phyloP scores from a whole-genome alignment of 305 asterid genomes.

The Fraxinus greggii region DNA sequence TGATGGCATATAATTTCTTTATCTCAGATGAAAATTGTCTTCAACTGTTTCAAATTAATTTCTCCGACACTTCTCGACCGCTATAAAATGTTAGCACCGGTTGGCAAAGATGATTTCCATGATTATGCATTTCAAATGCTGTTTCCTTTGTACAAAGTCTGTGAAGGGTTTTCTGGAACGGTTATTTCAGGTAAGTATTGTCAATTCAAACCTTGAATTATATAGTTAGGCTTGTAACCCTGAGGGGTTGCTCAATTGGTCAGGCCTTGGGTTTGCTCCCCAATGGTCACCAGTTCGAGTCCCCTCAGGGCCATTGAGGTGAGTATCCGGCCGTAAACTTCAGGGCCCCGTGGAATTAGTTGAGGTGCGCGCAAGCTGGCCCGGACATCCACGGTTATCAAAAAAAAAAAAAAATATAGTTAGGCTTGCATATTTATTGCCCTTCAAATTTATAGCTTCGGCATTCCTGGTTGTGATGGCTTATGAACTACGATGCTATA shows the following conservation, averaged over 20 bases:
- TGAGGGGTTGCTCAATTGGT: too few species aligned
- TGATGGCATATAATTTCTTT: constrained; percentile 16
- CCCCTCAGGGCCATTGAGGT: too few species aligned
- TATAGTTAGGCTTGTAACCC: neutral
- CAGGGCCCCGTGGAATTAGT: too few species aligned
- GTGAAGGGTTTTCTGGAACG: constrained; percentile 78
- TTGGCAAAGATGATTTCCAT: constrained; percentile 41
- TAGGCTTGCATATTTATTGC: neutral
- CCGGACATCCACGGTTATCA: too few species aligned
- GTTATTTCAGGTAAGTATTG: constrained; percentile 61
- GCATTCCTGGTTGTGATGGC: neutral
- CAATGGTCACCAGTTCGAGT: too few species aligned
- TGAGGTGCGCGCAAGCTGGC: too few species aligned
- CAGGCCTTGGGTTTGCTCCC: too few species aligned
- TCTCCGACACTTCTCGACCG: constrained; percentile 55
- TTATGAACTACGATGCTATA: neutral
- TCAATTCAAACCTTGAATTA: neutral
- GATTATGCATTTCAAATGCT: constrained; percentile 66
- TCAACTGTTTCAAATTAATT: constrained; percentile 64
- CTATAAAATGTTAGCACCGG: constrained; percentile 25
- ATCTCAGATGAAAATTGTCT: constrained; percentile 77
- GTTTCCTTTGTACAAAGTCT: constrained; percentile 76
- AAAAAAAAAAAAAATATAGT: too few species aligned
- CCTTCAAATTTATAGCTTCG: neutral
- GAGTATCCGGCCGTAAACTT: too few species aligned